Base-by-base conservation (phyloP, 305 asterid species). In the Ilex paraguariensis region DNA sequence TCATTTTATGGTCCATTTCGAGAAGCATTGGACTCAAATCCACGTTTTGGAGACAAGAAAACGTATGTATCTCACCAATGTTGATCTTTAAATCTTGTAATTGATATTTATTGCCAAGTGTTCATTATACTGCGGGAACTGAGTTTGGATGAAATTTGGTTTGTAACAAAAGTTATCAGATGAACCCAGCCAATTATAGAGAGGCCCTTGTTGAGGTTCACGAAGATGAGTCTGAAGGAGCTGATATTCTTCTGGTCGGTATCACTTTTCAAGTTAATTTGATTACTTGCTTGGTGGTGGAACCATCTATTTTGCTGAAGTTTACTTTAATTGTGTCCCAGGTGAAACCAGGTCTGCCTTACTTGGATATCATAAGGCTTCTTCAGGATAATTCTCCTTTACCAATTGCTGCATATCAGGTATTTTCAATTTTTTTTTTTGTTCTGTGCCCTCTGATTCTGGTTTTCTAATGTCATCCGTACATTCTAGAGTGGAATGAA, bases 371-470 rank as follows among this genome's bases (percentile, higher is more conserved):
- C 59, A 93, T 93, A 70, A 73, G 91, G 81, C 96, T 85, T 81
- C 85, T 92, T 16, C 81, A 95, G 39, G 96, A 92, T 71, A 90
- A 82, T 82, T 85, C 96, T 69, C 71, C 94, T 60, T 69, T 92
- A 82, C 98, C 98, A 57, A 81, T 90, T 56, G 98, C 98, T 73
- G 97, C 98, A 66, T 92, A 92, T 71, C 98, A 92, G 96, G 98
- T 89, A 73, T 15, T 64, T 61, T 32, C 54, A 15, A 44, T 1
- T 65, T 36, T 48, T 59, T 56, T 44, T 16, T 10, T 60, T 30
- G 53, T 58, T 57, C 31, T 32, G 13, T 21, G 0, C 32, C 31
- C 5, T 14, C 31, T 54, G 51, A 21, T 21, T 21, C 28, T 40
- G 13, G 21, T n/a, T 28, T 54, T 13, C 15, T 21, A 21, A 21